Base-by-base conservation (phyloP, 805 yeast species). In the Candida railenensis region DNA sequence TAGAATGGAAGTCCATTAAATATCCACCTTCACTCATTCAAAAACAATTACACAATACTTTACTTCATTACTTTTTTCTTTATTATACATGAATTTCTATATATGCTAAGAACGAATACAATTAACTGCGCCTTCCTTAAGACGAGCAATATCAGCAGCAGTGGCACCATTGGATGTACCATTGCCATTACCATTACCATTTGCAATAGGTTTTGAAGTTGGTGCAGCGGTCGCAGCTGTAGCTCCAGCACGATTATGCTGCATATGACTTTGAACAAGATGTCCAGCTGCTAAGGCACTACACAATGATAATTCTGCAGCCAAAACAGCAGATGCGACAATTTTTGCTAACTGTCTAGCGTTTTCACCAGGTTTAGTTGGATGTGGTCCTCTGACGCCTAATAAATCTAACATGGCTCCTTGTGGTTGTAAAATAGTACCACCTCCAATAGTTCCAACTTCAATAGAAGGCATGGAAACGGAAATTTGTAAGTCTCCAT, bases 391-490 rank as follows among this genome's bases (percentile, higher is more conserved):
- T 57, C 87, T 83, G 40, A 94, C 96, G 34, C 98, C 97, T 51
- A 94, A 76, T 54, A 94, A 73, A 58, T 94, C 98, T 49, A 94
- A 76, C 96, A 94, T 89, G 19, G 98, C 89, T 43, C 91, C 87
- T 71, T 94, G 99, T 37, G 99, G 97, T 62, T 88, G 98, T 59
- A 94, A 79, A 53, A 94, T 88, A 3, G 99, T 94, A 63, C 99
- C 99, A 53, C 99, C 99, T 48, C 99, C 99, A 67, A 94, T 90
- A 2, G 99, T 94, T 53, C 99, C 99, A 39, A 94, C 99, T 71
- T 94, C 99, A 57, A 94, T 89, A 22, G 95, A 89, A 25, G 99
- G 99, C 99, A 94, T 94, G 3, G 98, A 89, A n/a, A 94, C 99
- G 1, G 97, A 88, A 34, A 94, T 86, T 55, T 82, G 85, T 61